Conservation (phyloP, 2,329 filamentous ascomycete genomes). For the Sordariomycetes sp. region DNA sequence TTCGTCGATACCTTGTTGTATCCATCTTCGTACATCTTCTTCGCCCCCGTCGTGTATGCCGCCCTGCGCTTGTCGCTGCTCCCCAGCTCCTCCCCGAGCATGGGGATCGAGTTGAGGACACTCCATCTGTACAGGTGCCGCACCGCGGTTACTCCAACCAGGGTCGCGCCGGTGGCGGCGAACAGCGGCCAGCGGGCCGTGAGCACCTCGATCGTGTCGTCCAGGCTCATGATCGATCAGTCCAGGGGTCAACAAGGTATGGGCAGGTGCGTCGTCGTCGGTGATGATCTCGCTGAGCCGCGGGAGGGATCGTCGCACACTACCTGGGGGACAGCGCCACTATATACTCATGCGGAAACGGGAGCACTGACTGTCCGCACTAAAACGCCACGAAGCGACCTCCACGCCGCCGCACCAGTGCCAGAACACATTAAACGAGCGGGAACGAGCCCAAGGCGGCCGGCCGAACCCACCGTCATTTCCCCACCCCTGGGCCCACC, state of each 20-base stretch:
- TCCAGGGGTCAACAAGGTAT: neutral
- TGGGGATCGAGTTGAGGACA: slow-evolving; percentile 10
- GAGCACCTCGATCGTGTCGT: neutral
- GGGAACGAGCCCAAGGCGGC: neutral
- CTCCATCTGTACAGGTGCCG: slow-evolving; percentile 1
- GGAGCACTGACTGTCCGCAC: neutral
- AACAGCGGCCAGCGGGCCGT: slow-evolving; percentile 3
- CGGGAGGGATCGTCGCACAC: neutral
- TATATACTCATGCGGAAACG: neutral
- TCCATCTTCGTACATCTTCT: slow-evolving; percentile 15
- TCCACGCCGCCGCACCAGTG: neutral
- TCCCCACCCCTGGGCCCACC: neutral
- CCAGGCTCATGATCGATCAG: neutral
- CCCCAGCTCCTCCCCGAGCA: slow-evolving; percentile 15
- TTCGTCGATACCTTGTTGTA: slow-evolving; percentile 15
- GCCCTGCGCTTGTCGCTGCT: slow-evolving; percentile 14
- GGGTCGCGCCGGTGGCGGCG: neutral
- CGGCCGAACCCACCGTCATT: neutral
- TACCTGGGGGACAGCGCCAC: neutral
- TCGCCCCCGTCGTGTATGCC: slow-evolving; percentile 13
- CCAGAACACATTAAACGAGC: neutral
- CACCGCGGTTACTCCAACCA: neutral
- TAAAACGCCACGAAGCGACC: neutral
- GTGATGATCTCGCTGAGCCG: neutral
- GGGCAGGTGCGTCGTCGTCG: neutral